A percentile compares a stretch with the other conserved stretches of the same genome.
These are phyloP conservation scores for Odontarrhena argentea DNA, from an alignment of 345 rosid species.

Conservation along the genomic window DNA sequence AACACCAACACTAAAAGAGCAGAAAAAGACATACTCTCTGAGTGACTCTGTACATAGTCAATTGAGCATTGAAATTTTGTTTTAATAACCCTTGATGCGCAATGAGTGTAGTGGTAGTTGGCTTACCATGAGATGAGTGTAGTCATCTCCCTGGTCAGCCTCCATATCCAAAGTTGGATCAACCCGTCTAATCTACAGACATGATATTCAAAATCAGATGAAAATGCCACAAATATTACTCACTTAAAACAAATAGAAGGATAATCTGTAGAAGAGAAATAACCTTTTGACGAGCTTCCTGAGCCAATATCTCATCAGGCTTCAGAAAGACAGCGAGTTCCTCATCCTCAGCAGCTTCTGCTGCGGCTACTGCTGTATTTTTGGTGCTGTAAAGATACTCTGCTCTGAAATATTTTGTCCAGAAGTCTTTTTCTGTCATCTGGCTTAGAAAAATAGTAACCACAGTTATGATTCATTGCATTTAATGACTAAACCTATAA, in stretches of 20 bases:
- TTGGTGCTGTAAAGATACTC: slow-evolving; percentile 80
- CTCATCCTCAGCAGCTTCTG: slow-evolving; percentile 99
- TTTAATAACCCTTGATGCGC: not conserved
- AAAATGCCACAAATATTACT: slow-evolving; percentile 1
- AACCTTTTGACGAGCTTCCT: slow-evolving; percentile 81
- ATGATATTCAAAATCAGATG: slow-evolving; percentile 20
- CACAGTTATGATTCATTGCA: slow-evolving; percentile 12
- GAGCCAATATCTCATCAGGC: slow-evolving; percentile 85
- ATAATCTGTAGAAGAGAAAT: slow-evolving; percentile 19
- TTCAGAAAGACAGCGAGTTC: slow-evolving; percentile 88
- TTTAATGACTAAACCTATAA: slow-evolving; percentile 19
- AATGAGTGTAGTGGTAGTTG: slow-evolving; percentile 12
- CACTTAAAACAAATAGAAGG: slow-evolving; percentile 6
- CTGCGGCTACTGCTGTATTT: slow-evolving; percentile 76
- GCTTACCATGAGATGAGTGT: slow-evolving; percentile 85
- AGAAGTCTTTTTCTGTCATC: slow-evolving; percentile 92
- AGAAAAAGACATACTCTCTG: not conserved
- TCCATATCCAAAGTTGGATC: slow-evolving; percentile 97
- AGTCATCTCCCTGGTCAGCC: slow-evolving; percentile 96
- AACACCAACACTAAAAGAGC: slow-evolving; percentile 1
- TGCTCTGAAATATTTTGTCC: slow-evolving; percentile 97
- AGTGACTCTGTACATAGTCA: not conserved
- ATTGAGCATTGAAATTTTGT: not conserved
- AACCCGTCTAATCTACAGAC: slow-evolving; percentile 76
- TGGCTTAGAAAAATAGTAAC: slow-evolving; percentile 35